Evolutionary conservation across 257 asterid genomes (phyloP).

Genomic region (Leonotis leonurus): DNA sequence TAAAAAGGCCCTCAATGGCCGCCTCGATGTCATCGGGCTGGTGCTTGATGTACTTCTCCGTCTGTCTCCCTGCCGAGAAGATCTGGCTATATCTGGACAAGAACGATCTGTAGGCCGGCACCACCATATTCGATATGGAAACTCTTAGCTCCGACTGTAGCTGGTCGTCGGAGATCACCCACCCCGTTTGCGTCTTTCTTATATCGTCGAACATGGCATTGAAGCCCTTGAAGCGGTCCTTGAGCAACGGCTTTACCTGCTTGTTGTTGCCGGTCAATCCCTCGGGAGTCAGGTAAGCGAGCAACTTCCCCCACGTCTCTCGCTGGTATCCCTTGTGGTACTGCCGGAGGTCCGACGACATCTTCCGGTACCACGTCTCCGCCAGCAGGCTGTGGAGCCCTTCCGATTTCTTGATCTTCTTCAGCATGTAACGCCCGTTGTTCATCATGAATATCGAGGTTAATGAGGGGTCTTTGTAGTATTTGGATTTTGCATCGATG

Average conservation of each 20-base stretch:
- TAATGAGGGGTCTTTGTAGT: conserved; percentile 55
- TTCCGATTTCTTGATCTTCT: conserved; percentile 51
- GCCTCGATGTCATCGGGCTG: conserved; percentile 80
- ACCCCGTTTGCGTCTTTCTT: conserved; percentile 60
- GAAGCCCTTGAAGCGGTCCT: conserved; percentile 83
- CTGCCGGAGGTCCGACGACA: conserved; percentile 63
- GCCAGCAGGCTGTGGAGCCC: conserved; percentile 53
- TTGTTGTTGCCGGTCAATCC: conserved; percentile 66
- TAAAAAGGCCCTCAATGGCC: conserved; percentile 61
- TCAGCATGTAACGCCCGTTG: conserved; percentile 80
- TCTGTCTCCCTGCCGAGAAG: conserved; percentile 79
- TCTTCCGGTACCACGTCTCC: conserved; percentile 61
- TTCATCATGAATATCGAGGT: conserved; percentile 90
- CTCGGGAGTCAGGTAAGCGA: conserved; percentile 49
- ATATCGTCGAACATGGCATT: conserved; percentile 77
- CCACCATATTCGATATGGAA: conserved; percentile 85
- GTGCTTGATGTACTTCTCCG: conserved; percentile 80
- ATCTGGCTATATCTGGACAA: conserved; percentile 66
- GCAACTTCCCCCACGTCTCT: conserved; percentile 79
- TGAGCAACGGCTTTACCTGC: conserved; percentile 66
- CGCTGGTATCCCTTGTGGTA: conserved; percentile 87
- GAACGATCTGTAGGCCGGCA: conserved; percentile 89
- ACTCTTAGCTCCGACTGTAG: conserved; percentile 91
- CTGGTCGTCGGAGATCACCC: conserved; percentile 91
- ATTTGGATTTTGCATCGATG: conserved; percentile 64